phyloP scores from a whole-genome alignment of 176 grass and related monocot genomes.

The Bromus sterilis region DNA sequence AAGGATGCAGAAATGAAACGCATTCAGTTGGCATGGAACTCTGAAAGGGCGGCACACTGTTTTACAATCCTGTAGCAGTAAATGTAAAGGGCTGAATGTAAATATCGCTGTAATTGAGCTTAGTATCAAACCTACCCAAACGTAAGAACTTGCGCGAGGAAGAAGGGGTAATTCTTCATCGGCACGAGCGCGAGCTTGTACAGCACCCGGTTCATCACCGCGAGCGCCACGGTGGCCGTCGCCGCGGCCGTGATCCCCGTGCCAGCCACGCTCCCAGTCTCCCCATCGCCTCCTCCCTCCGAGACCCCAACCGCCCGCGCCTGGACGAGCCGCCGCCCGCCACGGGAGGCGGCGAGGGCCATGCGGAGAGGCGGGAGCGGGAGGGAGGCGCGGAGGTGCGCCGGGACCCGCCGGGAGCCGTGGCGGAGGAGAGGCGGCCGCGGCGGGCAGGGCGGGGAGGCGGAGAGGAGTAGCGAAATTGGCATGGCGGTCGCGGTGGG shows the following conservation, averaged over 20 bases:
- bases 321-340: not conserved
- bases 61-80: not conserved
- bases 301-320: not conserved
- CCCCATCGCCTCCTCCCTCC: not conserved
- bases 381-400: not conserved
- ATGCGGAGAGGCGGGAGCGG: not conserved
- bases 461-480: conserved; percentile 25
- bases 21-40: not conserved
- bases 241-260: conserved; percentile 39
- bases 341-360: not conserved
- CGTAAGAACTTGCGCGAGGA: conserved; percentile 74
- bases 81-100: not conserved
- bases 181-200: conserved; percentile 93
- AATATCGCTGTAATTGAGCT: not conserved
- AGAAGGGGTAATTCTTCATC: conserved; percentile 84
- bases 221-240: conserved; percentile 42
- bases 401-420: not conserved
- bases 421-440: not conserved
- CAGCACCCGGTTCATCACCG: conserved; percentile 88
- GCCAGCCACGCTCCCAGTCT: not conserved
- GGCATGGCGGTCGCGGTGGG: not conserved
- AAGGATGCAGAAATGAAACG: not conserved
- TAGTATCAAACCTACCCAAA: conserved; percentile 48
- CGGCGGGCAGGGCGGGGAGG: not conserved
- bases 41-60: not conserved